phyloP scores from a whole-genome alignment of 2,329 filamentous ascomycete genomes.

The Phoma sp. region DNA sequence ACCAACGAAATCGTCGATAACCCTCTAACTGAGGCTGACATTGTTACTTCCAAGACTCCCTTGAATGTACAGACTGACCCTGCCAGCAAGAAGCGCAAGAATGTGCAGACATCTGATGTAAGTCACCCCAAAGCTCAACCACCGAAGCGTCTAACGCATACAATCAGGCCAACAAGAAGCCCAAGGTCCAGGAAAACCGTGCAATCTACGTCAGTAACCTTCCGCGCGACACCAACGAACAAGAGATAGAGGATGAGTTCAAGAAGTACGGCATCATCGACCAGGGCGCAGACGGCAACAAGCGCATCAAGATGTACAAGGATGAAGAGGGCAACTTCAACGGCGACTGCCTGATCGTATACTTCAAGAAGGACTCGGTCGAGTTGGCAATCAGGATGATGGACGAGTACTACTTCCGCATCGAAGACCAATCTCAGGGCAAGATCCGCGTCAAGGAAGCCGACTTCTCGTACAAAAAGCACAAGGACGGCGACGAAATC shows the following conservation, averaged over 20 bases:
- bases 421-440: slow-evolving; percentile 57
- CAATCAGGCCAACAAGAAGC: slow-evolving; percentile 38
- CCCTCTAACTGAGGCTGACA: slow-evolving; percentile 22
- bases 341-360: slow-evolving; percentile 90
- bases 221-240: slow-evolving; percentile 77
- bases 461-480: slow-evolving; percentile 90
- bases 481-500: slow-evolving; percentile 66
- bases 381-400: slow-evolving; percentile 80
- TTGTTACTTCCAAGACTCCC: slow-evolving; percentile 10
- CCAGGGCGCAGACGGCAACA: slow-evolving; percentile 85
- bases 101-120: slow-evolving; percentile 27
- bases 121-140: background rate
- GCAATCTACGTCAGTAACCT: slow-evolving; percentile 92
- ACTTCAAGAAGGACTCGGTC: slow-evolving; percentile 95
- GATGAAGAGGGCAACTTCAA: slow-evolving; percentile 86
- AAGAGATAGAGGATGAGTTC: slow-evolving; percentile 85
- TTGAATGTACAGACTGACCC: slow-evolving; percentile 12
- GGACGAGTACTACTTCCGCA: slow-evolving; percentile 82
- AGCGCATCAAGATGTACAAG: slow-evolving; percentile 91
- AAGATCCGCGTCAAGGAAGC: slow-evolving; percentile 82
- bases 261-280: slow-evolving; percentile 92
- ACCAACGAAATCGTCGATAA: slow-evolving; percentile 24
- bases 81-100: slow-evolving; percentile 37
- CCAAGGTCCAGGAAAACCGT: slow-evolving; percentile 69
- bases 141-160: slow-evolving; percentile 37